Base-by-base conservation (phyloP, 805 yeast genomes). In the Ogataea ganodermae region DNA sequence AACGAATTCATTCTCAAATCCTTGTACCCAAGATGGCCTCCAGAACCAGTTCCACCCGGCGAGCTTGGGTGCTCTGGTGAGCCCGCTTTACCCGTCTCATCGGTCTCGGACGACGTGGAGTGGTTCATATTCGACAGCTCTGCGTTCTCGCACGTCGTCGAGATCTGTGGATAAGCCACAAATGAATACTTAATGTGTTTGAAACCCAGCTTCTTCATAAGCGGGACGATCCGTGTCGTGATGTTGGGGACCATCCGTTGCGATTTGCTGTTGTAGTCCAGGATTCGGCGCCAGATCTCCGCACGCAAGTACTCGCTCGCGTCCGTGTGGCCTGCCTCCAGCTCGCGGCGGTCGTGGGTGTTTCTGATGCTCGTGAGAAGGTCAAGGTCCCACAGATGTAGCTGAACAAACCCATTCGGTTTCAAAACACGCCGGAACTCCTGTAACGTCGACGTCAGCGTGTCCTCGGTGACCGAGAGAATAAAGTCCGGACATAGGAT, bases 341-440 rank as follows among this genome's bases (percentile, higher is more conserved):
- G 9, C 16, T n/a, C 23, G 18, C 43, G 42, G 14, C 18, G 6
- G 22, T 45, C 46, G 10, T 17, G 31, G 13, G 36, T 44, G 33
- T 27, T 24, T 13, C 23, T 16, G 12, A 16, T 18, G 32, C 31
- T 38, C 2, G 42, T 24, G 14, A 39, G 21, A 13, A 41, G 41
- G 24, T 61, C 60, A 13, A 63, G 49, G 48, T 68, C 70, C 52
- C 58, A 60, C 7, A 67, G 30, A 12, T 56, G 49, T 9, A 69
- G 49, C 46, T 65, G 68, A 12, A 67, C 35, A 32, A 44, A 50
- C 6, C 70, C 73, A 5, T 57, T 57, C 2, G 65, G 65, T 38
- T 58, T 62, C 30, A 69, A 45, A 3, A 67, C 56, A 39, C 73
- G 42, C 10, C 56, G 44, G 44, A 65, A 57, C 45, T 69, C 73